Base-by-base conservation (phyloP, 306 rosid species). In the Spatholobus suberectus region DNA sequence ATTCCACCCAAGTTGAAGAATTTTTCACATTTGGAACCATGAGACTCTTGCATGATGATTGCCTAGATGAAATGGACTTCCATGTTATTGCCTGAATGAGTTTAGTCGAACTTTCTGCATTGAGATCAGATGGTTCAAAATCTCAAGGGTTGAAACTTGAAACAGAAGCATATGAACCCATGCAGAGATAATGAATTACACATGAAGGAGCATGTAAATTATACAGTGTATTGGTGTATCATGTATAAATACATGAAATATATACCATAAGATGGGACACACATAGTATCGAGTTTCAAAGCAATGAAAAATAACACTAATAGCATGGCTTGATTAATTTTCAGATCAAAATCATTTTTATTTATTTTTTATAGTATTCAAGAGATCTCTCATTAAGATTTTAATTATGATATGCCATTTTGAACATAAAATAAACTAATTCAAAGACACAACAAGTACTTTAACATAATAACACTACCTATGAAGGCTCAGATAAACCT, bases 81-180 rank as follows among this genome's bases (percentile, higher is more conserved):
- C 96, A 94, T 55, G 99, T 68, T 70, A 91, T 88, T 51, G 98
- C 93, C 77, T 94, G 88, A 81, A 90, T 88, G 84, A 94, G 94
- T 83, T 92, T 96, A 32, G 93, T 91, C 2, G 99, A 96, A 89
- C 90, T 92, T 84, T 94, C 99, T 96, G 97, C 88, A 88, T 67
- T 55, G 73, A 80, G 18, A 78, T 47, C 71, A 77, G 76, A 75
- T 51, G 24, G 55, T 73, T 89, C 82, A 84, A 66, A 79, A 21
- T 81, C 52, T 86, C 79, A 69, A 75, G 72, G 66, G 47, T 80
- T 51, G 79, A 66, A 67, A 72, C 82, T 44, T 75, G 73, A 49
- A 68, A 72, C 75, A 34, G 63, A 80, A 32, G 58, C 51, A 57
- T n/a, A 43, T 69, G 49, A 62, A 59, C 78, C 78, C 27, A 41